Conservation (phyloP, 2,329 filamentous ascomycete species). For the Aschersonia sp. region DNA sequence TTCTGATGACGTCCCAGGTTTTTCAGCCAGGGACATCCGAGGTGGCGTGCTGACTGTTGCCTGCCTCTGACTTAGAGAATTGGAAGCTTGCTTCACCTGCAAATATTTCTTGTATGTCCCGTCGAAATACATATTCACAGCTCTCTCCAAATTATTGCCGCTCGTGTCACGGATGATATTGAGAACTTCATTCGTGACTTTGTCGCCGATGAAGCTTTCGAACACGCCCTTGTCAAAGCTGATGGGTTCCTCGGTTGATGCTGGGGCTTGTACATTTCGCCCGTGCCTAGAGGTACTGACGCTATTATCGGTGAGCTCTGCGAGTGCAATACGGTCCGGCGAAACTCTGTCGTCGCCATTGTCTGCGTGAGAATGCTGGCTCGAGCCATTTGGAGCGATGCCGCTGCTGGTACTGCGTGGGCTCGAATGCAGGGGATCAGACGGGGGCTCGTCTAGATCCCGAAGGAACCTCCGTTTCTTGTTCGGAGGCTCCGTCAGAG, state of each 20-base stretch:
- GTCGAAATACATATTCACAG: slow-evolving; percentile 57
- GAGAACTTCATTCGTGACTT: slow-evolving; percentile 33
- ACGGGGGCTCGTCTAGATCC: slow-evolving; percentile 16
- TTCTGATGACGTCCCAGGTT: neutral
- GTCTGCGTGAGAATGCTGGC: slow-evolving; percentile 12
- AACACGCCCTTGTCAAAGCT: slow-evolving; percentile 44
- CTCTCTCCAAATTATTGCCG: slow-evolving; percentile 42
- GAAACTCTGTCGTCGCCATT: slow-evolving; percentile 8
- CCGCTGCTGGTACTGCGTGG: slow-evolving; percentile 10
- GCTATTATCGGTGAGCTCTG: slow-evolving; percentile 6
- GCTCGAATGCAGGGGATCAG: slow-evolving; percentile 11
- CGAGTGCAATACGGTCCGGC: slow-evolving; percentile 5
- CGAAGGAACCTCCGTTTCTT: slow-evolving; percentile 28
- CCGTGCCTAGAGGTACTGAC: slow-evolving; percentile 3
- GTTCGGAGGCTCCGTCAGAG: slow-evolving; percentile 26
- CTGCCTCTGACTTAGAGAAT: neutral
- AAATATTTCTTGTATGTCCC: slow-evolving; percentile 44
- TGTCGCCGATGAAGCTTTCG: slow-evolving; percentile 44
- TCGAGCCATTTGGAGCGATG: slow-evolving; percentile 1
- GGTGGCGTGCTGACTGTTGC: slow-evolving; percentile 1
- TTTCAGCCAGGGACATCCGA: slow-evolving; percentile 1
- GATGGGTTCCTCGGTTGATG: slow-evolving; percentile 10
- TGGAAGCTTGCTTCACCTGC: slow-evolving; percentile 10
- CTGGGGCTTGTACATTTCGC: neutral
- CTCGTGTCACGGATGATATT: slow-evolving; percentile 37